These are phyloP conservation scores for Multifurca ochricompacta DNA, from an alignment of 768 basidiomycete species.

Conservation along the genomic window DNA sequence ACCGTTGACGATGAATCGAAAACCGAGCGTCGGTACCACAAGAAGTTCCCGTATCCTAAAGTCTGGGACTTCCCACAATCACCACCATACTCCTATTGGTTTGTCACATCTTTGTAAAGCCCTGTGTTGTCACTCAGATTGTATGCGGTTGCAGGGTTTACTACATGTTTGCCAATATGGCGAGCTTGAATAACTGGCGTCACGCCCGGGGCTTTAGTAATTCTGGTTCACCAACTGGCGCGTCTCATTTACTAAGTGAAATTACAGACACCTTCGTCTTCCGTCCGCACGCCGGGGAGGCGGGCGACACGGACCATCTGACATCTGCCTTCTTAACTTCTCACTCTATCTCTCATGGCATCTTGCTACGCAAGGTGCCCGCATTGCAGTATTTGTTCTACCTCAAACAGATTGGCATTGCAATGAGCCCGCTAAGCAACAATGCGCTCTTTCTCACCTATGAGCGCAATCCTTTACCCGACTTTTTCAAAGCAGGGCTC, in stretches of 20 bases:
- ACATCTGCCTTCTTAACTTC: conserved; percentile 94
- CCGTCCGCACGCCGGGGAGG: conserved; percentile 95
- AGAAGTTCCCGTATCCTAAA: conserved; percentile 87
- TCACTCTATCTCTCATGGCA: conserved; percentile 99
- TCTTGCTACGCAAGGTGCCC: conserved; percentile 93
- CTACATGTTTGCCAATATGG: conserved; percentile 96
- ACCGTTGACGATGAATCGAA: conserved; percentile 99
- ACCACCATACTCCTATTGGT: conserved; percentile 97
- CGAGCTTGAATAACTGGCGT: conserved; percentile 92
- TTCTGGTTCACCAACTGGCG: conserved; percentile 25
- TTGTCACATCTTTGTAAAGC: conserved; percentile 20
- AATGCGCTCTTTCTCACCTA: conserved; percentile 96
- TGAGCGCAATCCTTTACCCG: conserved; percentile 93
- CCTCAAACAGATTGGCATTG: conserved; percentile 94
- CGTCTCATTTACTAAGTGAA: conserved; percentile 2
- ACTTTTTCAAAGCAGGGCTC: conserved; percentile 93
- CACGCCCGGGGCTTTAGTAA: conserved; percentile 82
- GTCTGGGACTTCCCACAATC: conserved; percentile 86
- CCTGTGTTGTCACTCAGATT: conserved; percentile 7
- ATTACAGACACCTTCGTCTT: conserved; percentile 86
- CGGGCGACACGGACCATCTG: conserved; percentile 95
- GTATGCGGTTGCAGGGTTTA: conserved; percentile 61
- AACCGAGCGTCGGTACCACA: conserved; percentile 81
- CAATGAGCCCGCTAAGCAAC: conserved; percentile 98
- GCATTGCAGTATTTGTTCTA: conserved; percentile 97